Base-by-base conservation (phyloP, 179 eudicot genomes). In the Amaranthus tricolor region DNA sequence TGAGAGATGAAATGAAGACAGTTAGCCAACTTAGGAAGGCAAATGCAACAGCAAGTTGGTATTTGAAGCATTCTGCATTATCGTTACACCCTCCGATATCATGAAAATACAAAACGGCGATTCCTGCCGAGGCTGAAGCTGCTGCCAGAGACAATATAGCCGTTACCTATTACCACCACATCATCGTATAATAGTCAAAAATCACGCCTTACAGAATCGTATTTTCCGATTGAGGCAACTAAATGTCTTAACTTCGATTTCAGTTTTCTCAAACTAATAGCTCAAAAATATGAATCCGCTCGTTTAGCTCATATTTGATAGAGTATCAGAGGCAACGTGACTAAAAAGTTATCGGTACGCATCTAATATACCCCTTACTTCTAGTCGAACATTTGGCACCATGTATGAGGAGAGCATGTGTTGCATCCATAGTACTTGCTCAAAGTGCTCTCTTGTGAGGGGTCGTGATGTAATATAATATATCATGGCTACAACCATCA, bases 121-220 rank as follows among this genome's bases (percentile, higher is more conserved):
- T 82, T 52, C 93, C 97, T 6, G 87, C 96, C 7, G 93, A 89
- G 7, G 96, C 85, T 9, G 90, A 86, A 8, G 91, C 91, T 31
- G 96, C 97, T 66, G 97, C 92, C 5, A 92, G 89, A 73, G 96
- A 87, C 55, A 92, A 71, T 58, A 86, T 85, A 43, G 90, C 93
- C 3, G 93, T 90, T 47, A 88, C 91, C 97, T 92, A 83, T 66
- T 31, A 40, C 53, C 10, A 61, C 5, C 56, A 70, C 45, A 55
- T 14, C 1, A 58, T 19, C 48, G 40, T 4, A 31, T 4, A 19
- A 48, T 51, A 20, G 54, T 64, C 62, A 70, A 50, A 50, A 69
- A 20, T 49, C 14, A 17, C 4, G 50, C 17, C 11, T 21, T n/a
- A 17, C 15, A 19, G 57, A 40, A 40, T 20, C 63, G 21, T 54